Conservation (phyloP, 805 yeast genomes). For the Dipodascopsis tothii region DNA sequence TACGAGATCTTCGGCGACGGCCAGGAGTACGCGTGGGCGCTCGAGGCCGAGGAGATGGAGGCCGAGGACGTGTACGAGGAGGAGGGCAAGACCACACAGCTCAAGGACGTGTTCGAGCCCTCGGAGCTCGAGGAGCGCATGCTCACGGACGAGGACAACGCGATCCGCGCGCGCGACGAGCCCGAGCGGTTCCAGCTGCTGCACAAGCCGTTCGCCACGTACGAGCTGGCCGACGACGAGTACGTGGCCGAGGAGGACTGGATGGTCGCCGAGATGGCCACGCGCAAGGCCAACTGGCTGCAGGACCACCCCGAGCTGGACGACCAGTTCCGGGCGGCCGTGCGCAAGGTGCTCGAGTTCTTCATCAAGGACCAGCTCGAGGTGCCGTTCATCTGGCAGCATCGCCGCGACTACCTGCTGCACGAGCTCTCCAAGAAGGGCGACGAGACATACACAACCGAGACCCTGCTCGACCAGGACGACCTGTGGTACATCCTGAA, state of each 20-base stretch:
- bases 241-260: constrained; percentile 67
- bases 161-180: constrained; percentile 73
- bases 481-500: constrained; percentile 88
- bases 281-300: constrained; percentile 47
- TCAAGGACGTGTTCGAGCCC: constrained; percentile 89
- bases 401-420: constrained; percentile 81
- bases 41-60: constrained; percentile 76
- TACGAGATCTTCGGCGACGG: constrained; percentile 97
- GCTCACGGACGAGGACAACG: constrained; percentile 86
- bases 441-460: constrained; percentile 15
- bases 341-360: constrained; percentile 62
- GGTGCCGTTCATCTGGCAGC: constrained; percentile 92
- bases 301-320: constrained; percentile 35
- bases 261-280: constrained; percentile 59
- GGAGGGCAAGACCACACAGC: constrained; percentile 29
- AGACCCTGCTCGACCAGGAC: constrained; percentile 47
- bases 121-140: constrained; percentile 84
- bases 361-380: constrained; percentile 73
- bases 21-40: constrained; percentile 95
- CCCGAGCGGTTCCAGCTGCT: constrained; percentile 87
- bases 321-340: constrained; percentile 50
- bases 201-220: constrained; percentile 59
- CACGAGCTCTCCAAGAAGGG: constrained; percentile 41
- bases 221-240: constrained; percentile 57
- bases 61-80: constrained; percentile 34